A percentile compares a stretch with the other conserved stretches of the same genome.
Conservation (phyloP, 306 rosid genomes). For the Sindora glabra region DNA sequence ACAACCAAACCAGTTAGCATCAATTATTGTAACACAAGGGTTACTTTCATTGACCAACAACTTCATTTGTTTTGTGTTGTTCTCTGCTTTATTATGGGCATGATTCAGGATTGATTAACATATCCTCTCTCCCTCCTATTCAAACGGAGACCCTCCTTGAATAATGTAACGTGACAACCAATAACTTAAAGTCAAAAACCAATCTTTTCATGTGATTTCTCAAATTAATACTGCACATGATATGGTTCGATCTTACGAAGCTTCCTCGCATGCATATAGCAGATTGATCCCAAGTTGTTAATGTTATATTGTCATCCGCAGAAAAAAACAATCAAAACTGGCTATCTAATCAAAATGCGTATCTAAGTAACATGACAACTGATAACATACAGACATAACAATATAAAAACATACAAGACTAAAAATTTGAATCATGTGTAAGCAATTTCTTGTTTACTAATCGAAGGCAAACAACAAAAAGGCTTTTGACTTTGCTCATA, state of each 20-base stretch:
- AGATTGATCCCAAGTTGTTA: neutral
- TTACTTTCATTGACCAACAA: conserved; percentile 42
- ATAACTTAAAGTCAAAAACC: conserved; percentile 29
- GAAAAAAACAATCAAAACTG: conserved; percentile 16
- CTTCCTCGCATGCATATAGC: neutral
- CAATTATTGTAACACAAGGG: neutral
- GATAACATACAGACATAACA: conserved; percentile 2
- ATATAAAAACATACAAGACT: conserved; percentile 1
- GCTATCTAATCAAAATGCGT: conserved; percentile 17
- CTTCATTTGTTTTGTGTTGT: conserved; percentile 17
- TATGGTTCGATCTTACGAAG: conserved; percentile 31
- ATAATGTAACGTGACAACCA: conserved; percentile 43
- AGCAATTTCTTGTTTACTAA: conserved; percentile 24
- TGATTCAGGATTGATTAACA: neutral
- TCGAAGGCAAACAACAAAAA: conserved; percentile 18
- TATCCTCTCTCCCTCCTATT: conserved; percentile 59
- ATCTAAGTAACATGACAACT: conserved; percentile 27
- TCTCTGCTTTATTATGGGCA: neutral
- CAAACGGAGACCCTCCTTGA: conserved; percentile 53
- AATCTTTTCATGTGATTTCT: conserved; percentile 55
- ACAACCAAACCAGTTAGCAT: neutral
- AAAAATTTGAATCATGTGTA: conserved; percentile 19
- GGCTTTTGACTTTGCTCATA: conserved; percentile 19
- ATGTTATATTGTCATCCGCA: neutral
- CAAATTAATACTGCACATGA: conserved; percentile 63